Conservation (phyloP, 2,329 filamentous ascomycete species). For the Nakataea oryzae region DNA sequence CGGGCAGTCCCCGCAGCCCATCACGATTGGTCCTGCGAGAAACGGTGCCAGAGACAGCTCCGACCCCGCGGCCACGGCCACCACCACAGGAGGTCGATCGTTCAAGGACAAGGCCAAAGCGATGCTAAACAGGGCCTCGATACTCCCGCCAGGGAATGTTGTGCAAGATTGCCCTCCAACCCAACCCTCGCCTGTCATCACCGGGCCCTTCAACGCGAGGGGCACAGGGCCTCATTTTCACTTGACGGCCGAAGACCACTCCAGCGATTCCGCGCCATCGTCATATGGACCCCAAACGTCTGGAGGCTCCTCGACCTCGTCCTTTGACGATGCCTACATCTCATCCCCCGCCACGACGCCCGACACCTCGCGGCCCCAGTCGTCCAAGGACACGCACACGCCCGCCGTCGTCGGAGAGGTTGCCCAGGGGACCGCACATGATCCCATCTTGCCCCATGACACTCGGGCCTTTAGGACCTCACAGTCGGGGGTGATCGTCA, state of each 20-base stretch:
- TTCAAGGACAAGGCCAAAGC: constrained; percentile 10
- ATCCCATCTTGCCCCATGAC: not conserved
- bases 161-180: not conserved
- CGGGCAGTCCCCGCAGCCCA: not conserved
- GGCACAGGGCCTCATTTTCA: constrained; percentile 2
- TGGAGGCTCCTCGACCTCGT: constrained; percentile 27
- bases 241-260: constrained; percentile 1
- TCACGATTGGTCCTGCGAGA: not conserved
- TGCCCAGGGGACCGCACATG: not conserved
- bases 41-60: not conserved
- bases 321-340: constrained; percentile 24
- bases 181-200: not conserved
- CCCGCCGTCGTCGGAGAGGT: constrained; percentile 12
- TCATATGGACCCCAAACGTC: constrained; percentile 6
- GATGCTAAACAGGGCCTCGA: constrained; percentile 5
- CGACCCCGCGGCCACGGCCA: not conserved
- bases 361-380: constrained; percentile 31
- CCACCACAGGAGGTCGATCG: not conserved
- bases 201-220: not conserved
- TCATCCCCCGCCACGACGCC: constrained; percentile 27
- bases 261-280: not conserved
- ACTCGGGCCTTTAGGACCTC: not conserved
- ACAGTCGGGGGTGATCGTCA: not conserved
- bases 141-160: not conserved
- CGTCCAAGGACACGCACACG: constrained; percentile 21